A percentile compares a stretch with the other conserved stretches of the same genome.
These are phyloP conservation scores for Rhizoclosmatium sp. DNA, from an alignment of 192 early-diverging fungal species.

Conservation along the genomic window DNA sequence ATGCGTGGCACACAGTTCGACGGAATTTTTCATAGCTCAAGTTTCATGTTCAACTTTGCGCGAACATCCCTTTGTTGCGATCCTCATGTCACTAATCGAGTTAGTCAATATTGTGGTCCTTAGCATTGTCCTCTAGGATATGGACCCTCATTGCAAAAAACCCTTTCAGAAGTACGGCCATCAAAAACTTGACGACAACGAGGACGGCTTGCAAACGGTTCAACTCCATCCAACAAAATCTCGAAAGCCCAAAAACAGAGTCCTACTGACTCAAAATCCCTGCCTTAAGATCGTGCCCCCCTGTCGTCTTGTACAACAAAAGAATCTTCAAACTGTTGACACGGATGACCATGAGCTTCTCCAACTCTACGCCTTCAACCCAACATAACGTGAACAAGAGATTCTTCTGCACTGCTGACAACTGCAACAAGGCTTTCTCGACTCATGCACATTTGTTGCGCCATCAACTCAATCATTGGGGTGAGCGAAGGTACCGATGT, in stretches of 20 bases:
- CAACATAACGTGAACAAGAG: neutral
- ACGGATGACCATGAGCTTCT: neutral
- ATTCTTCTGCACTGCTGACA: neutral
- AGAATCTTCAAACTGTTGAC: neutral
- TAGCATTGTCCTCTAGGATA: too few relatives aligned
- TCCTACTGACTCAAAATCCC: neutral
- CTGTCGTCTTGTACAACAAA: neutral
- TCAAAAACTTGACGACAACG: neutral
- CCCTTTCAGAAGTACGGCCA: neutral
- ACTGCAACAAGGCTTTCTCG: neutral
- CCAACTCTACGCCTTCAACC: neutral
- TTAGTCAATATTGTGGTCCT: too few relatives aligned
- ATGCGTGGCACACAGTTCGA: neutral
- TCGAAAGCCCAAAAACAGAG: neutral
- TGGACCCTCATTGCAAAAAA: too few relatives aligned
- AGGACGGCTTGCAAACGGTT: neutral
- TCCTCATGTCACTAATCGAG: too few relatives aligned
- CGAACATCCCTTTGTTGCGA: too few relatives aligned
- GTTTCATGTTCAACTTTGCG: too few relatives aligned
- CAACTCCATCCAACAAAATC: neutral
- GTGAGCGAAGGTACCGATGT: conserved; percentile 9
- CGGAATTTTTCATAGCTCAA: neutral
- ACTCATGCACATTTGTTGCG: neutral
- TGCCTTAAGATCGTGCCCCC: neutral
- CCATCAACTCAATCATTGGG: neutral